A percentile compares a stretch with the other conserved stretches of the same genome.
Conservation (phyloP, 108 stramenopile genomes). For the Aurantiochytrium sp. region DNA sequence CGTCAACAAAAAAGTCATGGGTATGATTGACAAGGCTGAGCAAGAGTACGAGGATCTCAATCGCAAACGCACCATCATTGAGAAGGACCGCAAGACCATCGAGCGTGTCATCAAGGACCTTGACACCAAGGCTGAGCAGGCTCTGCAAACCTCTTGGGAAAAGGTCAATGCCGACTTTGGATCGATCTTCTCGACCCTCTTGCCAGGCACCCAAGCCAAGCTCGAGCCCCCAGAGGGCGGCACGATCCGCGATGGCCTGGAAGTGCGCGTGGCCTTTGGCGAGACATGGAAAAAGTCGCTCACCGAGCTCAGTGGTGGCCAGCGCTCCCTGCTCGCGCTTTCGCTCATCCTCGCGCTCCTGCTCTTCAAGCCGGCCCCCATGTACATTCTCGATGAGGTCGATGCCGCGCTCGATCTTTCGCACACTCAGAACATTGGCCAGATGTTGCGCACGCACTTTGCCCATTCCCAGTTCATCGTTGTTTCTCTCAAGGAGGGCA, state of each 20-base stretch:
- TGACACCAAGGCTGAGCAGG: slow-evolving; percentile 88
- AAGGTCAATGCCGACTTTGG: slow-evolving; percentile 98
- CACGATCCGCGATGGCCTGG: slow-evolving; percentile 83
- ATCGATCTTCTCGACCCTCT: slow-evolving; percentile 89
- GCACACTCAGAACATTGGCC: slow-evolving; percentile 99
- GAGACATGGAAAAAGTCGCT: slow-evolving; percentile 94
- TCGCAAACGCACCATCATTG: slow-evolving; percentile 88
- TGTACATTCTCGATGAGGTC: slow-evolving; percentile 98
- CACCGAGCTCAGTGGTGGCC: slow-evolving; percentile 95
- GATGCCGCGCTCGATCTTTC: slow-evolving; percentile 95
- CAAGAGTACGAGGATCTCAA: slow-evolving; percentile 91
- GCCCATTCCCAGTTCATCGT: slow-evolving; percentile 97
- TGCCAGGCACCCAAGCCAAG: slow-evolving; percentile 89
- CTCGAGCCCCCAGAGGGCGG: slow-evolving; percentile 87
- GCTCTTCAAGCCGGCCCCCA: slow-evolving; percentile 96
- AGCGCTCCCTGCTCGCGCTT: slow-evolving; percentile 90
- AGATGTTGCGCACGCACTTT: slow-evolving; percentile 97
- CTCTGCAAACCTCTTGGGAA: slow-evolving; percentile 76
- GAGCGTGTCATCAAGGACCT: slow-evolving; percentile 88
- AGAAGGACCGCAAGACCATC: slow-evolving; percentile 96
- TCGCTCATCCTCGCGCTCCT: slow-evolving; percentile 89
- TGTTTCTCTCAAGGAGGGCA: slow-evolving; percentile 94
- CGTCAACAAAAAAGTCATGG: slow-evolving; percentile 98
- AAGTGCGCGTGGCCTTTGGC: slow-evolving; percentile 93
- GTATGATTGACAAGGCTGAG: slow-evolving; percentile 97